Evolutionary conservation across 176 grass and related monocot species (phyloP).

Genomic region (Aegilops umbellulata): DNA sequence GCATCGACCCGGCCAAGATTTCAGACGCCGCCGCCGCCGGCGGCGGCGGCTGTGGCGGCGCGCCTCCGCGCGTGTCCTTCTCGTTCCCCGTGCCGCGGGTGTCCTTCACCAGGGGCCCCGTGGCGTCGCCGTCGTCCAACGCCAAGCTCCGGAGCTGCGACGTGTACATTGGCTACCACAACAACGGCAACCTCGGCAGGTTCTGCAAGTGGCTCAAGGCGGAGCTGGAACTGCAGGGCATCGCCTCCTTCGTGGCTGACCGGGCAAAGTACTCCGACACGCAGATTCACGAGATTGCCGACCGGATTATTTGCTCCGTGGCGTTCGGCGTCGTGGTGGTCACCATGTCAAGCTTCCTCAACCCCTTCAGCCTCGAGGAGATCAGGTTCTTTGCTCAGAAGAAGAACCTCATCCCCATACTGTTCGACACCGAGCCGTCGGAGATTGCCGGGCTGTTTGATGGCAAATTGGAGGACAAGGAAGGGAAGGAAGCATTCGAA

Average conservation of each 20-base stretch:
- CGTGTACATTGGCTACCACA: conserved; percentile 94
- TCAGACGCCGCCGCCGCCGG: conserved; percentile 40
- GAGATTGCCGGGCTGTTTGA: conserved; percentile 69
- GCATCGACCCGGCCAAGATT: conserved; percentile 68
- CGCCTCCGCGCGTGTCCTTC: conserved; percentile 69
- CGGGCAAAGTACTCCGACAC: conserved; percentile 82
- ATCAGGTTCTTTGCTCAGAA: conserved; percentile 96
- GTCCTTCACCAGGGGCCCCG: conserved; percentile 74
- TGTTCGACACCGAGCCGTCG: conserved; percentile 67
- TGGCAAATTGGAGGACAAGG: conserved; percentile 84
- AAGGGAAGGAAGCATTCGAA: conserved; percentile 84
- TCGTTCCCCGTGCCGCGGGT: conserved; percentile 91
- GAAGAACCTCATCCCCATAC: conserved; percentile 87
- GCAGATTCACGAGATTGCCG: conserved; percentile 86
- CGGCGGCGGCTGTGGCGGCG: background rate
- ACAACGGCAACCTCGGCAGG: conserved; percentile 68
- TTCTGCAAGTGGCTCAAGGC: conserved; percentile 98
- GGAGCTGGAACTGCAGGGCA: conserved; percentile 93
- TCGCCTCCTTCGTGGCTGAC: conserved; percentile 90
- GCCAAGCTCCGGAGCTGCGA: conserved; percentile 90
- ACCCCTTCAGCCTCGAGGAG: conserved; percentile 85
- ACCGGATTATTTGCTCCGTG: conserved; percentile 88
- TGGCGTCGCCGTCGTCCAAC: conserved; percentile 78
- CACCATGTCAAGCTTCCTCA: conserved; percentile 82
- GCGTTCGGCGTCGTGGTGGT: conserved; percentile 76